Conservation (phyloP, 2,329 filamentous ascomycete genomes). For the Fusarium odoratissimum region DNA sequence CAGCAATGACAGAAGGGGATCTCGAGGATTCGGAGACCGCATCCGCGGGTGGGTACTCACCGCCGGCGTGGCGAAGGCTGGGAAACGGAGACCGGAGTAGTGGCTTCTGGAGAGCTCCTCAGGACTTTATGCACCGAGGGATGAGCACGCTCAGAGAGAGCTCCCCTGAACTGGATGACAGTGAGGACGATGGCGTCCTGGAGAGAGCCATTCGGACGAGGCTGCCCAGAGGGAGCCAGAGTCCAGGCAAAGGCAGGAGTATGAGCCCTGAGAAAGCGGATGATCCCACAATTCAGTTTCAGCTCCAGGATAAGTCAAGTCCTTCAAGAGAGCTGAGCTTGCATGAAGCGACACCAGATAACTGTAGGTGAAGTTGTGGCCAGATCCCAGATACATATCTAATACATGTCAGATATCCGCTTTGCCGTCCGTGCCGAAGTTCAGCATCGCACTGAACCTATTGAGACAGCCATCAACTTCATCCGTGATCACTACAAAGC, state of each 20-base stretch:
- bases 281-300: slow-evolving; percentile 54
- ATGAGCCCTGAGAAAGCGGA: slow-evolving; percentile 60
- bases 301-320: slow-evolving; percentile 43
- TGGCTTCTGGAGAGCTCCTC: slow-evolving; percentile 68
- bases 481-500: slow-evolving; percentile 69
- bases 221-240: slow-evolving; percentile 66
- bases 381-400: not conserved
- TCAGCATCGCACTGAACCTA: slow-evolving; percentile 85
- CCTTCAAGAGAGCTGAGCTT: slow-evolving; percentile 37
- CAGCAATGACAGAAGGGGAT: slow-evolving; percentile 50
- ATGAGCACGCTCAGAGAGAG: slow-evolving; percentile 48
- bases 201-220: slow-evolving; percentile 65
- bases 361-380: slow-evolving; percentile 58
- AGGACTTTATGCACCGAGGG: slow-evolving; percentile 59
- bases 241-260: slow-evolving; percentile 63
- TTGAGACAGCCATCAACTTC: slow-evolving; percentile 77
- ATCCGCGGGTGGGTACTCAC: slow-evolving; percentile 69
- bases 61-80: slow-evolving; percentile 70
- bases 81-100: slow-evolving; percentile 68
- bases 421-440: slow-evolving; percentile 90
- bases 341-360: slow-evolving; percentile 54
- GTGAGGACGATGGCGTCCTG: slow-evolving; percentile 57
- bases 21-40: slow-evolving; percentile 59
- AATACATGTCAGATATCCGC: slow-evolving; percentile 74
- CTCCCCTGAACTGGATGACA: slow-evolving; percentile 45